Base-by-base conservation (phyloP, 257 asterid genomes). In the Nicotiana paniculata region DNA sequence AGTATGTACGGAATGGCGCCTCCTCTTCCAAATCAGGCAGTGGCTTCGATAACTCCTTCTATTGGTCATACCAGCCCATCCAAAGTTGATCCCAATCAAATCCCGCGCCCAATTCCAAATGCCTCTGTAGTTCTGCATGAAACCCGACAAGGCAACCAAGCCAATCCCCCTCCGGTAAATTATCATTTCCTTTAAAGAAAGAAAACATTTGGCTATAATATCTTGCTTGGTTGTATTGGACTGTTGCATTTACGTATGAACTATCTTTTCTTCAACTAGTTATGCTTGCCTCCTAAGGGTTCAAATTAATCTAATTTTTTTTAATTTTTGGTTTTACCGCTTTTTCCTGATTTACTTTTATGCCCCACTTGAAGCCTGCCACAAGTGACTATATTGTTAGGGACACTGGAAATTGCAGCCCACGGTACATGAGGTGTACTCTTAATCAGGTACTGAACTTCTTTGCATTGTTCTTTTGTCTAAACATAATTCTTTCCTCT, bases 321-420 rank as follows among this genome's bases (percentile, higher is more conserved):
- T 51, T 65, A 69, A 21, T 43, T 81, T 12, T 53, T 57, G 30
- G 64, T 81, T 5, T 65, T 12, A 83, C 55, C 21, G 51, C 79
- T 43, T 64, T 35, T 62, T 65, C 81, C 62, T 77, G 79, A 32
- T 83, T 87, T 69, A n/a, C 69, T 84, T 70, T 61, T 68, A 85
- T 79, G 62, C 76, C 61, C 79, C 80, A 88, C 83, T 55, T 83
- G 87, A 86, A 96, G 99, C 98, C 99, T 81, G 98, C 99, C 70
- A 93, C 98, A 80, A 93, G 97, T 84, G 98, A 96, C 68, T 94
- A 96, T 86, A 93, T 94, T 81, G 96, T 96, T 81, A 92, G 87
- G 82, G 99, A 96, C 87, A 91, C 97, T 51, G 98, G 99, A 83
- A 96, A 94, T 88, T 94, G 98, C 92, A 96, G 99, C 85, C 98